A percentile compares a stretch with the other conserved stretches of the same genome.
phyloP scores from a whole-genome alignment of 192 early-diverging fungal genomes.

The Diversispora eburnea region DNA sequence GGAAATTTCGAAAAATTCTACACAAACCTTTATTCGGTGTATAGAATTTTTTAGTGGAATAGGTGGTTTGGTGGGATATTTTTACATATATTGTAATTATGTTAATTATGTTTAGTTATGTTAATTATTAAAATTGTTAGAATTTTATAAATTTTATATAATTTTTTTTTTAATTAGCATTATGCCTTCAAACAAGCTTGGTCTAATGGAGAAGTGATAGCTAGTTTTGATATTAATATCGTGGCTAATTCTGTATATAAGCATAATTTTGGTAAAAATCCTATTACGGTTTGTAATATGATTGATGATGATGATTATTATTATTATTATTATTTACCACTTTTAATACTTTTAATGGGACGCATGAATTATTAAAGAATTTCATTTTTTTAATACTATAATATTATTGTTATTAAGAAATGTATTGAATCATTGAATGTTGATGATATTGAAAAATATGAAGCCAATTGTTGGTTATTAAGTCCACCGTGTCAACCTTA shows the following conservation, averaged over 20 bases:
- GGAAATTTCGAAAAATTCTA: too few species aligned
- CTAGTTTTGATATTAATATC: constrained; percentile 88
- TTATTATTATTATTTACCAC: too few species aligned
- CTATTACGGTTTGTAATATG: constrained; percentile 33
- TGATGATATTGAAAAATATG: constrained; percentile 49
- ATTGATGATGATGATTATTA: too few species aligned
- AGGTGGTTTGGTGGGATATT: constrained; percentile 8
- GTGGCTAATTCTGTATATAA: constrained; percentile 73
- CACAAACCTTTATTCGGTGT: not conserved
- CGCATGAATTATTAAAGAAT: not conserved
- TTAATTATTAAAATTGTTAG: not conserved
- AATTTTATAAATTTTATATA: not conserved
- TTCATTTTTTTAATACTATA: not conserved
- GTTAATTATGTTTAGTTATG: not conserved
- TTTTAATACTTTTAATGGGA: too few species aligned
- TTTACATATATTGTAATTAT: not conserved
- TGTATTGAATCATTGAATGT: constrained; percentile 51
- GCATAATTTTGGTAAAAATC: constrained; percentile 55
- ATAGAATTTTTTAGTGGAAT: constrained; percentile 22
- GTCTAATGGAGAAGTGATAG: constrained; percentile 55
- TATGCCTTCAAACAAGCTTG: constrained; percentile 69
- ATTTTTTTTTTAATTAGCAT: constrained; percentile 46
- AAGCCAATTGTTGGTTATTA: constrained; percentile 82
- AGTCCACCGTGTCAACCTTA: constrained; percentile 91
- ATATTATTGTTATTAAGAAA: constrained; percentile 26